Evolutionary conservation across 208 protist genomes (phyloP).

Genomic region (Crithidia thermophila): DNA sequence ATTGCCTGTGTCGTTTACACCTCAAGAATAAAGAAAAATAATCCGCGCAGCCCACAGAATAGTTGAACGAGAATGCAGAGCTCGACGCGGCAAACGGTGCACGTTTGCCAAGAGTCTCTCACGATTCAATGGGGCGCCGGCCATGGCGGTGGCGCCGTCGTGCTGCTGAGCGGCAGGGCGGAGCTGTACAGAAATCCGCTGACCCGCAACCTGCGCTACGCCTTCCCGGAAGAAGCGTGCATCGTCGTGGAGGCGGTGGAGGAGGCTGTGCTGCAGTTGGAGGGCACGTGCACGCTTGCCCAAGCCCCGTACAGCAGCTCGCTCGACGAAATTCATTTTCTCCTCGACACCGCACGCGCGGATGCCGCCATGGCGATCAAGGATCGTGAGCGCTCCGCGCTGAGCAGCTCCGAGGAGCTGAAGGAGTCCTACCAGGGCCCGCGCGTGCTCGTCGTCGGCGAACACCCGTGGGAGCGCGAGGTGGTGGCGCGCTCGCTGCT

Average conservation of each 20-base stretch:
- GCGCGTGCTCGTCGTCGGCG: conserved; percentile 75
- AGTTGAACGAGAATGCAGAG: conserved; percentile 19
- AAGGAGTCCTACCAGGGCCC: conserved; percentile 46
- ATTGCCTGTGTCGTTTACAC: too few species aligned
- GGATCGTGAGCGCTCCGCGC: conserved; percentile 4
- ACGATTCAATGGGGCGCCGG: conserved; percentile 21
- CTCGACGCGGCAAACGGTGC: background rate
- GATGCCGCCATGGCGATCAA: conserved; percentile 41
- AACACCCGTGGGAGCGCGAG: conserved; percentile 72
- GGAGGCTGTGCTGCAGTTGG: conserved; percentile 48
- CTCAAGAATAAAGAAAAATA: too few species aligned
- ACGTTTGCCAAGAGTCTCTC: conserved; percentile 16
- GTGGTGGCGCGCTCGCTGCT: conserved; percentile 55
- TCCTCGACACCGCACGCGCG: conserved; percentile 51
- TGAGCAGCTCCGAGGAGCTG: conserved; percentile 20
- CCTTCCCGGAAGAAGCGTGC: conserved; percentile 42
- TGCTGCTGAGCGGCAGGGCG: conserved; percentile 55
- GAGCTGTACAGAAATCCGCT: conserved; percentile 57
- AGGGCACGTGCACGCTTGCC: conserved; percentile 36
- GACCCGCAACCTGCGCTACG: conserved; percentile 63
- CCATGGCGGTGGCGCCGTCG: conserved; percentile 29
- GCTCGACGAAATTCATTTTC: conserved; percentile 56
- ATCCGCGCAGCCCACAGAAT: too few species aligned
- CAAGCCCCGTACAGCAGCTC: conserved; percentile 27
- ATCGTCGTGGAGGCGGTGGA: conserved; percentile 44